These are phyloP conservation scores for Atractiella rhizophila DNA, from an alignment of 768 basidiomycete genomes.

Conservation along the genomic window DNA sequence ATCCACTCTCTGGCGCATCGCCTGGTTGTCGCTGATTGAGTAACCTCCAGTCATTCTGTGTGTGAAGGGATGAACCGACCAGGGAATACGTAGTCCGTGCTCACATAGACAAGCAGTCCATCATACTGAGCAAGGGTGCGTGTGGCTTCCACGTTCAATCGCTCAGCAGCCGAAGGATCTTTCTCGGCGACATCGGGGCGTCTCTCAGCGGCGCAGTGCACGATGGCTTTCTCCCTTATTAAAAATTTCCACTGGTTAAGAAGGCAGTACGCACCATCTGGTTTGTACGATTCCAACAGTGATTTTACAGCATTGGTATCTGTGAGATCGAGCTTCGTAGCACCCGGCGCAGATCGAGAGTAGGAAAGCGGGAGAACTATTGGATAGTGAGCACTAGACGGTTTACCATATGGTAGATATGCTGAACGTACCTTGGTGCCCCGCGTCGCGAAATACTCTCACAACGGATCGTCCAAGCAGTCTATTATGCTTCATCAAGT, in stretches of 20 bases:
- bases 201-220: constrained; percentile 87
- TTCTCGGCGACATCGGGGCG: constrained; percentile 79
- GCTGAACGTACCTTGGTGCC: too few species aligned
- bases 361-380: too few species aligned
- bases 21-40: too few species aligned
- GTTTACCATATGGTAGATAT: too few species aligned
- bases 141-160: too few species aligned
- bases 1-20: constrained; percentile 24
- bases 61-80: too few species aligned
- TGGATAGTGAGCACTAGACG: too few species aligned
- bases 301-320: constrained; percentile 31
- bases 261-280: constrained; percentile 35
- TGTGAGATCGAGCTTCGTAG: constrained; percentile 47
- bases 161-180: constrained; percentile 18
- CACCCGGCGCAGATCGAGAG: too few species aligned
- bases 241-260: constrained; percentile 20
- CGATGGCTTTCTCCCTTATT: constrained; percentile 31
- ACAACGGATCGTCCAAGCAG: too few species aligned
- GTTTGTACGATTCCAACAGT: constrained; percentile 34
- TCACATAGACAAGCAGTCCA: not conserved
- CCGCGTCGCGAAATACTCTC: too few species aligned
- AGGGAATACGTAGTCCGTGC: constrained; percentile 42
- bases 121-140: not conserved
- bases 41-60: too few species aligned
- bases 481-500: too few species aligned